These are phyloP conservation scores for Penicillium verhagenii DNA, from an alignment of 495 filamentous ascomycete genomes.

Conservation along the genomic window DNA sequence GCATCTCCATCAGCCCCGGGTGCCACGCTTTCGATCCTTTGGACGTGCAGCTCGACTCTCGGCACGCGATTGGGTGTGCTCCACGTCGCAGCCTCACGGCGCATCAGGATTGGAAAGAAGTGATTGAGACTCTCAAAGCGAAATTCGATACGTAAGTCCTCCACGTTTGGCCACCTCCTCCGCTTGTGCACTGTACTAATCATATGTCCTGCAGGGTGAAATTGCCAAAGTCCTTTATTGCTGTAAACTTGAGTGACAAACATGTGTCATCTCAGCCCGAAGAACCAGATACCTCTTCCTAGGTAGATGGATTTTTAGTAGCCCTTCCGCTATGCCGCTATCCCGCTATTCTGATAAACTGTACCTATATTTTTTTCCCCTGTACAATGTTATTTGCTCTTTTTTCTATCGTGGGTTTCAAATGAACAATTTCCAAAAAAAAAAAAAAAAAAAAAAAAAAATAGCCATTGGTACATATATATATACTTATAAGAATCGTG, in stretches of 20 bases:
- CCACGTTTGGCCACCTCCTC: not conserved
- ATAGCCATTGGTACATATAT: too few species aligned
- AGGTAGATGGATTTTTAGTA: not conserved
- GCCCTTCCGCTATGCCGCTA: too few species aligned
- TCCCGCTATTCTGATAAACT: not conserved
- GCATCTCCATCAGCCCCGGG: conserved; percentile 91
- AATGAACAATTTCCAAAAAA: too few species aligned
- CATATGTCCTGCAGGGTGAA: conserved; percentile 66
- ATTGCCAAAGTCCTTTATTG: conserved; percentile 88
- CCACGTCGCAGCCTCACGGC: conserved; percentile 83
- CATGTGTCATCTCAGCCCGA: conserved; percentile 14
- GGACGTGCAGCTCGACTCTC: conserved; percentile 91
- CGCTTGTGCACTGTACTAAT: not conserved
- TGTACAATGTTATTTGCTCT: not conserved
- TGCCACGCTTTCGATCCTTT: conserved; percentile 94
- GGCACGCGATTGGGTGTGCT: conserved; percentile 91
- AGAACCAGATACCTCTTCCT: conserved; percentile 6
- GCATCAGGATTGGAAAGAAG: conserved; percentile 93
- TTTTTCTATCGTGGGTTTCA: too few species aligned
- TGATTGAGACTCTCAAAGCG: conserved; percentile 88
- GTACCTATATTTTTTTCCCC: not conserved
- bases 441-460: too few species aligned
- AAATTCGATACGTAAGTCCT: conserved; percentile 86
- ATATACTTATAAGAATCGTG: too few species aligned
- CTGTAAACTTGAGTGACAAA: conserved; percentile 32